phyloP scores from a whole-genome alignment of 169 alveolate species.

The Neospora caninum region DNA sequence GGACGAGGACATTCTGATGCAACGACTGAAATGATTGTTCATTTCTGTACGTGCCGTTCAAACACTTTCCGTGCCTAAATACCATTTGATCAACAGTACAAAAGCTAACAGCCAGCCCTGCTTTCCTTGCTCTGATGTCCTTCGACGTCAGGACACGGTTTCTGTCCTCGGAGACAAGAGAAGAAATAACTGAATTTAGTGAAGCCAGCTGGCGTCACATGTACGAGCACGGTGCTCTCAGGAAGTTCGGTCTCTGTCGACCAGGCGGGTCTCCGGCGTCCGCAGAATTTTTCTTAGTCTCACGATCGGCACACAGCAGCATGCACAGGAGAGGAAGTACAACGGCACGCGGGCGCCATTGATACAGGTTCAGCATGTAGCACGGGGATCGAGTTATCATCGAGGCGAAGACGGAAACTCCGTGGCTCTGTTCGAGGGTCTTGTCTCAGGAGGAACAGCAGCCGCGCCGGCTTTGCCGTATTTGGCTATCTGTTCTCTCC shows the following conservation, averaged over 20 bases:
- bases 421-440: not conserved
- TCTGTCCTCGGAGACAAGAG: not conserved
- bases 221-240: not conserved
- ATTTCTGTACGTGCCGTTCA: too few species aligned
- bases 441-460: conserved; percentile 11
- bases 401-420: not conserved
- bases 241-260: not conserved
- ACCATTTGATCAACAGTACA: too few species aligned
- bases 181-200: not conserved
- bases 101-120: too few species aligned
- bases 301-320: not conserved
- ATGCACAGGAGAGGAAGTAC: not conserved
- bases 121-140: too few species aligned
- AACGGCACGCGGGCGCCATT: not conserved
- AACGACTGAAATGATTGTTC: too few species aligned
- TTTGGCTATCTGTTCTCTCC: conserved; percentile 31
- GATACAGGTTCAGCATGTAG: not conserved
- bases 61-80: too few species aligned
- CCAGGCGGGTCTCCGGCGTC: not conserved
- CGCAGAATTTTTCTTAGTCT: not conserved
- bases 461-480: conserved; percentile 30
- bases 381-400: not conserved
- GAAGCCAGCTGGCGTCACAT: conserved; percentile 15
- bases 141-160: too few species aligned
- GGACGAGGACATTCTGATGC: too few species aligned